Conservation (phyloP, 2,329 filamentous ascomycete species). For the Trichoderma guizhouense region DNA sequence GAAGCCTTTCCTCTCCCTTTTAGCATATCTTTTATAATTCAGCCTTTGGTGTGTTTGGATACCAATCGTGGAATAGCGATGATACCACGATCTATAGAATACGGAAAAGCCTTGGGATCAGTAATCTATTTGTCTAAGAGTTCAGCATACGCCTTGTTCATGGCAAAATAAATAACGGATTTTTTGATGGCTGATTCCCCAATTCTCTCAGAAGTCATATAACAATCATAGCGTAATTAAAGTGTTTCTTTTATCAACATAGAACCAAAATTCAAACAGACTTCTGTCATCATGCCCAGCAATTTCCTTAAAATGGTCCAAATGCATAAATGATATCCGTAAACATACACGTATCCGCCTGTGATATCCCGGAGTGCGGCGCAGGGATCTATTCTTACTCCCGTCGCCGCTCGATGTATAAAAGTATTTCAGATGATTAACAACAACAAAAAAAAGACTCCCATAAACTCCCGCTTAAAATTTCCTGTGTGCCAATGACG, state of each 20-base stretch:
- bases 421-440: background rate
- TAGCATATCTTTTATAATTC: background rate
- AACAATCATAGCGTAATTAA: background rate
- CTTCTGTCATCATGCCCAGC: background rate
- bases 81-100: background rate
- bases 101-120: background rate
- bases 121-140: background rate
- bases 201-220: background rate
- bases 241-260: background rate
- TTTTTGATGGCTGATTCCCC: background rate
- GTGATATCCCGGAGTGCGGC: background rate
- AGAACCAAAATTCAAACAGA: background rate
- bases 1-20: rapidly evolving
- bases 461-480: slow-evolving; percentile 45
- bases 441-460: background rate
- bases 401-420: background rate
- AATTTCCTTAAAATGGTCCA: background rate
- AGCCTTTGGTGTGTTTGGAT: background rate
- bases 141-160: background rate
- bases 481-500: slow-evolving; percentile 72
- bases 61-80: background rate
- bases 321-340: background rate
- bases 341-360: background rate
- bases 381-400: background rate
- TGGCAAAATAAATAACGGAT: background rate